Evolutionary conservation across 1,139 yeast genomes (phyloP).

Genomic region (Blastobotrys petasosporus): DNA sequence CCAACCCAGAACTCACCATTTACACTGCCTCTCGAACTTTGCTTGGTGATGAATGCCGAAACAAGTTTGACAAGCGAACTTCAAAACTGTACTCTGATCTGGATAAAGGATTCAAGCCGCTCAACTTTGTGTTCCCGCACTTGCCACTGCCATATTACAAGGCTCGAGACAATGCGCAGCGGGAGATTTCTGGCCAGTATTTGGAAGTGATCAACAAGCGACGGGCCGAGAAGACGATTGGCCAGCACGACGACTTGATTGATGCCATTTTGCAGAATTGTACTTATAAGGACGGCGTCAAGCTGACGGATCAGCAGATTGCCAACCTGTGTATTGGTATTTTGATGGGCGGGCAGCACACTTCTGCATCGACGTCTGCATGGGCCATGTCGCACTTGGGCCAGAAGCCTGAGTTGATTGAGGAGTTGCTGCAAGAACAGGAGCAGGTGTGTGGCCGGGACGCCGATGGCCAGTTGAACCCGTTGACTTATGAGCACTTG

Average conservation of each 20-base stretch:
- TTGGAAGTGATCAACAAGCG: conserved; percentile 70
- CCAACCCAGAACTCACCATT: conserved; percentile 93
- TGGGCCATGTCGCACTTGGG: conserved; percentile 92
- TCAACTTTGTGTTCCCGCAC: conserved; percentile 92
- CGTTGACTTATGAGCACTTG: conserved; percentile 69
- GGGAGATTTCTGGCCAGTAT: conserved; percentile 71
- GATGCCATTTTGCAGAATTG: conserved; percentile 79
- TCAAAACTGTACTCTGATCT: conserved; percentile 84
- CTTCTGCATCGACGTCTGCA: conserved; percentile 92
- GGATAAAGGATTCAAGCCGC: conserved; percentile 94
- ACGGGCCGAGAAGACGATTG: conserved; percentile 61
- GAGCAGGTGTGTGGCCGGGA: conserved; percentile 53
- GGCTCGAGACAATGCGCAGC: conserved; percentile 84
- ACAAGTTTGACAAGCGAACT: conserved; percentile 71
- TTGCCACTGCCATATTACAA: conserved; percentile 83
- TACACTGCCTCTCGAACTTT: conserved; percentile 92
- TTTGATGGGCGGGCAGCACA: conserved; percentile 99
- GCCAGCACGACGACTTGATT: conserved; percentile 75
- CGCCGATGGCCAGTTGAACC: conserved; percentile 36
- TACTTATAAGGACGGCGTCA: conserved; percentile 85
- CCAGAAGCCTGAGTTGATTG: conserved; percentile 76
- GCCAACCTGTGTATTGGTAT: conserved; percentile 92
- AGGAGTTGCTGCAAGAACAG: conserved; percentile 72
- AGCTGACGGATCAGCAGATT: conserved; percentile 92
- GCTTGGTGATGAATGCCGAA: conserved; percentile 87